Conservation (phyloP, 495 filamentous ascomycete species). For the Penicillium odoratum region DNA sequence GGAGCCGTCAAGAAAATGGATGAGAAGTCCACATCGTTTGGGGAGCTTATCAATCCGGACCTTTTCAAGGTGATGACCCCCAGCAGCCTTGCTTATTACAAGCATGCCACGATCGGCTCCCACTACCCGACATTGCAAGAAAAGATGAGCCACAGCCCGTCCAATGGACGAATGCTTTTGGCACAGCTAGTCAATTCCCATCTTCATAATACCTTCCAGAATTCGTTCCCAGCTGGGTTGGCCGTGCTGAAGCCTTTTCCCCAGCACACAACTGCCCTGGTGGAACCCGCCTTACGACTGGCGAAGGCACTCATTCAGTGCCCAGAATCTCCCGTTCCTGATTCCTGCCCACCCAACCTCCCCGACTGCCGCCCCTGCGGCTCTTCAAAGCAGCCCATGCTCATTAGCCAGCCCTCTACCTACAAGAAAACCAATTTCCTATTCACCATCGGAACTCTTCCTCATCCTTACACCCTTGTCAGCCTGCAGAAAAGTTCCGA, state of each 20-base stretch:
- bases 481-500: conserved; percentile 56
- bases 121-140: conserved; percentile 67
- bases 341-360: conserved; percentile 84
- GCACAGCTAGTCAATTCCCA: conserved; percentile 80
- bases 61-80: conserved; percentile 67
- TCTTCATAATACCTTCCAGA: conserved; percentile 83
- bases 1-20: conserved; percentile 60
- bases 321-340: conserved; percentile 64
- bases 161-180: conserved; percentile 60
- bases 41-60: conserved; percentile 55
- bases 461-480: conserved; percentile 84
- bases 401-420: conserved; percentile 55
- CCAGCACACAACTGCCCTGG: conserved; percentile 68
- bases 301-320: conserved; percentile 74
- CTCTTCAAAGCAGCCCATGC: conserved; percentile 46
- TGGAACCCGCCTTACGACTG: conserved; percentile 66
- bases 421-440: conserved; percentile 62
- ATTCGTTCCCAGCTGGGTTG: conserved; percentile 72
- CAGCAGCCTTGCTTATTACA: conserved; percentile 76
- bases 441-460: conserved; percentile 83
- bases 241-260: conserved; percentile 75
- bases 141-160: conserved; percentile 54
- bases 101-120: conserved; percentile 54
- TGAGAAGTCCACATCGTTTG: conserved; percentile 53
- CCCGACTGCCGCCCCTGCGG: conserved; percentile 74